Evolutionary conservation across 352 stramenopile genomes (phyloP).

Genomic region (Phytophthora ramorum): DNA sequence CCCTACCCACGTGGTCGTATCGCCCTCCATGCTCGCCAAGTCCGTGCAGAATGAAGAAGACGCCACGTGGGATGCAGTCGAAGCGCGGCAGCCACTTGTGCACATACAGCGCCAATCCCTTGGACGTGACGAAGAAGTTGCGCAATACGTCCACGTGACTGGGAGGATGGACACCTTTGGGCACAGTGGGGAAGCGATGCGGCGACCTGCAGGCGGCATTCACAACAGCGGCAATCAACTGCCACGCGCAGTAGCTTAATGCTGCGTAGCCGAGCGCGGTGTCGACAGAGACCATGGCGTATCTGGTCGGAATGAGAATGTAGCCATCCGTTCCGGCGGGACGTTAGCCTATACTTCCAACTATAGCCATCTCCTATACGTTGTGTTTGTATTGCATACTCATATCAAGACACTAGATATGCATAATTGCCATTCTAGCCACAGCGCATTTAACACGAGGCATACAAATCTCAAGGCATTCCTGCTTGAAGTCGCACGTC

Average conservation of each 20-base stretch:
- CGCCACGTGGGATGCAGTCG: constrained; percentile 26
- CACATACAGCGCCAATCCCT: constrained; percentile 51
- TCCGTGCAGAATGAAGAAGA: constrained; percentile 68
- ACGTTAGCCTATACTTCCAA: not conserved
- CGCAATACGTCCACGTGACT: constrained; percentile 29
- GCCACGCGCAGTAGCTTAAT: constrained; percentile 25
- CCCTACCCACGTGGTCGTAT: constrained; percentile 58
- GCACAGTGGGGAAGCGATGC: constrained; percentile 29
- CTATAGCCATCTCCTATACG: not conserved
- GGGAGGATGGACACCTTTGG: constrained; percentile 3
- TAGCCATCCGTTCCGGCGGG: constrained; percentile 1
- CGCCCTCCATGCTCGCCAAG: constrained; percentile 58
- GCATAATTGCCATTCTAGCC: not conserved
- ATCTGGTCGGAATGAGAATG: constrained; percentile 3
- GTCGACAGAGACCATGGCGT: constrained; percentile 17
- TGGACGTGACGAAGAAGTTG: constrained; percentile 43
- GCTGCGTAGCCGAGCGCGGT: constrained; percentile 15
- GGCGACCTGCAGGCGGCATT: constrained; percentile 11
- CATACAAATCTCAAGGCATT: constrained; percentile 8
- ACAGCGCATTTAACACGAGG: constrained; percentile 3
- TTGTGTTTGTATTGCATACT: too few species aligned
- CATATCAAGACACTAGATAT: too few species aligned
- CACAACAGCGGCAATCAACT: constrained; percentile 1
- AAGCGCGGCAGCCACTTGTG: constrained; percentile 51
- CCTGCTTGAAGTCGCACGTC: constrained; percentile 19